Percentiles rank a stretch among this genome's conserved stretches.
Evolutionary conservation across 352 stramenopile species (phyloP).

Genomic region (Globisporangium heterothallicum): DNA sequence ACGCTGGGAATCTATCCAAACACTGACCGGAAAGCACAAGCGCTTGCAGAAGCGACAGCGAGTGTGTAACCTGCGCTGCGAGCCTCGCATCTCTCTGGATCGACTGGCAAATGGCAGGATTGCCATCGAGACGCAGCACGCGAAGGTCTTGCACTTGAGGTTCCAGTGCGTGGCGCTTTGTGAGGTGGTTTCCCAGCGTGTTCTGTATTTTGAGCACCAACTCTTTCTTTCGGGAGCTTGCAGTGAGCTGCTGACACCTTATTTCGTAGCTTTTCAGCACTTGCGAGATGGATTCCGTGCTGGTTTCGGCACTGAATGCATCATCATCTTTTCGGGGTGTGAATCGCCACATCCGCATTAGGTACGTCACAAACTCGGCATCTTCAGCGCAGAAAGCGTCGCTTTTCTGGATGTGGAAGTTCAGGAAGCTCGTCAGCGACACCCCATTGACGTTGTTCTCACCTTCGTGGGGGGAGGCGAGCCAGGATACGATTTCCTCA

Average conservation of each 20-base stretch:
- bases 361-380: constrained; percentile 50
- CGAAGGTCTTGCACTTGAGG: constrained; percentile 6
- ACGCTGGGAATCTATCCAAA: constrained; percentile 18
- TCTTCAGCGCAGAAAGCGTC: constrained; percentile 44
- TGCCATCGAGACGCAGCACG: constrained; percentile 16
- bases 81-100: constrained; percentile 3
- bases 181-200: constrained; percentile 10
- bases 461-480: constrained; percentile 14
- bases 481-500: constrained; percentile 26
- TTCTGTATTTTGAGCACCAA: constrained; percentile 35
- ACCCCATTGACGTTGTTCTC: constrained; percentile 4
- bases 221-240: constrained; percentile 18
- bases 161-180: background rate
- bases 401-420: constrained; percentile 44
- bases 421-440: constrained; percentile 31
- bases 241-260: constrained; percentile 18
- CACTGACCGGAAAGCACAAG: constrained; percentile 17
- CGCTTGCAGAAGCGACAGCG: constrained; percentile 7
- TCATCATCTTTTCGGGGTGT: constrained; percentile 15
- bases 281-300: background rate
- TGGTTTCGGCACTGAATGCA: background rate
- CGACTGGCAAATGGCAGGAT: background rate
- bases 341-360: constrained; percentile 61
- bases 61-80: constrained; percentile 1
- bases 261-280: constrained; percentile 28